Evolutionary conservation across 1,284 basidiomycete genomes (phyloP).

Genomic region (Erythrobasidium hasegawianum): DNA sequence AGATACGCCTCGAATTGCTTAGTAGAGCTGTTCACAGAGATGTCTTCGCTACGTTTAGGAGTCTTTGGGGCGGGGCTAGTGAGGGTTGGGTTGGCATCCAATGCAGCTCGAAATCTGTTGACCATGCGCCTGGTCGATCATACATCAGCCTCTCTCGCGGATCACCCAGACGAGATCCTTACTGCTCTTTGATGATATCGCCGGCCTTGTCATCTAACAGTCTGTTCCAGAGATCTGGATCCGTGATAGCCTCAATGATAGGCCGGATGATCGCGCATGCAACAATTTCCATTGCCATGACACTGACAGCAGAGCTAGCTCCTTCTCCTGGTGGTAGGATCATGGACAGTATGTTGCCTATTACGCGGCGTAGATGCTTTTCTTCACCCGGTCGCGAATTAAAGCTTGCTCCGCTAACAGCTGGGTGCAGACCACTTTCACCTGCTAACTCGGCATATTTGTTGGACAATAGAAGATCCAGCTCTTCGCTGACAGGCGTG

Average conservation of each 20-base stretch:
- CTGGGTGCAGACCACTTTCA: constrained; percentile 61
- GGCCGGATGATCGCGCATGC: constrained; percentile 78
- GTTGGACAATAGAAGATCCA: constrained; percentile 75
- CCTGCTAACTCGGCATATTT: constrained; percentile 62
- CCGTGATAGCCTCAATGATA: constrained; percentile 82
- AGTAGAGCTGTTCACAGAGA: constrained; percentile 48
- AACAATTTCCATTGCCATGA: constrained; percentile 75
- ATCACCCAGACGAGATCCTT: constrained; percentile 47
- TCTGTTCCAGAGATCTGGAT: constrained; percentile 95
- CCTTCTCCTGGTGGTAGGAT: constrained; percentile 73
- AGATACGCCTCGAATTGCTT: constrained; percentile 86
- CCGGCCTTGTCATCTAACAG: constrained; percentile 85
- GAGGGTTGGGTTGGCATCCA: constrained; percentile 47
- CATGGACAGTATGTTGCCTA: constrained; percentile 65
- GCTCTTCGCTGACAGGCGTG: constrained; percentile 76
- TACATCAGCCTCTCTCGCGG: not conserved
- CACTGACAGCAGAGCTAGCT: constrained; percentile 64
- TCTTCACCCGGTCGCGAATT: constrained; percentile 87
- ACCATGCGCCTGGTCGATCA: constrained; percentile 51
- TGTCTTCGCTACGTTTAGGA: constrained; percentile 31
- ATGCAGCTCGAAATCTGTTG: constrained; percentile 54
- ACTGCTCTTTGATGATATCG: constrained; percentile 85
- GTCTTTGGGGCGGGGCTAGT: constrained; percentile 3
- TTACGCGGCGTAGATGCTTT: constrained; percentile 67
- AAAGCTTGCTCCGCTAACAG: constrained; percentile 75